phyloP scores from a whole-genome alignment of 176 grass and related monocot genomes.

The Ampelocalamus luodianensis region DNA sequence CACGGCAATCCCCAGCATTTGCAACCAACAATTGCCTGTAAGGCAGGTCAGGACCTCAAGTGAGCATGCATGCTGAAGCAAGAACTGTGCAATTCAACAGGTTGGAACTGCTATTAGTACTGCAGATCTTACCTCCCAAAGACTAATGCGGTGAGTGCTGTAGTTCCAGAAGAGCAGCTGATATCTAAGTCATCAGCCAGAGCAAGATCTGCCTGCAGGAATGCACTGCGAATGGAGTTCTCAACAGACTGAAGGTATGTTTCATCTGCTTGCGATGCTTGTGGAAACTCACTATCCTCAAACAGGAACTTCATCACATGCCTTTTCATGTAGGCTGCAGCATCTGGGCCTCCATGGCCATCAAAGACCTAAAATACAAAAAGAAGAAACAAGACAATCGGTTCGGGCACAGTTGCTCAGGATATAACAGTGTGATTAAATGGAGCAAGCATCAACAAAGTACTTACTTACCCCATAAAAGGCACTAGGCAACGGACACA shows the following conservation, averaged over 20 bases:
- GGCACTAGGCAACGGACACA: constrained; percentile 80
- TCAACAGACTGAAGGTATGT: constrained; percentile 61
- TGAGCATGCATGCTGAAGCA: neutral
- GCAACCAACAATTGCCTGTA: constrained; percentile 89
- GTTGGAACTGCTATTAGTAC: no score
- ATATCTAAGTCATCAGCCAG: constrained; percentile 65
- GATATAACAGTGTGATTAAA: neutral
- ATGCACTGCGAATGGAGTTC: constrained; percentile 57
- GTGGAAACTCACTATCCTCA: constrained; percentile 77
- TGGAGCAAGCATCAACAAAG: neutral
- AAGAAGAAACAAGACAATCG: neutral
- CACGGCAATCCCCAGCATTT: constrained; percentile 86
- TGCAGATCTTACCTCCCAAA: constrained; percentile 65
- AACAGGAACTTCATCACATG: constrained; percentile 83
- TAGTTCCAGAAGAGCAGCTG: constrained; percentile 82
- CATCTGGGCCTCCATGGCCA: constrained; percentile 86
- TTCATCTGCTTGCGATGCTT: constrained; percentile 55
- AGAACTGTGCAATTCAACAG: neutral
- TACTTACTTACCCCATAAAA: constrained; percentile 77
- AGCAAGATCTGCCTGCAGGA: constrained; percentile 75
- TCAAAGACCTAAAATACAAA: constrained; percentile 76
- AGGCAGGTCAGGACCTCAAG: neutral
- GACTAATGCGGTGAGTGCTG: constrained; percentile 72
- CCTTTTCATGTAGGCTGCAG: constrained; percentile 90
- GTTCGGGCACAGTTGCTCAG: neutral